Evolutionary conservation across 148 eudicot species (phyloP).

Genomic region (Rhododendron henanense): DNA sequence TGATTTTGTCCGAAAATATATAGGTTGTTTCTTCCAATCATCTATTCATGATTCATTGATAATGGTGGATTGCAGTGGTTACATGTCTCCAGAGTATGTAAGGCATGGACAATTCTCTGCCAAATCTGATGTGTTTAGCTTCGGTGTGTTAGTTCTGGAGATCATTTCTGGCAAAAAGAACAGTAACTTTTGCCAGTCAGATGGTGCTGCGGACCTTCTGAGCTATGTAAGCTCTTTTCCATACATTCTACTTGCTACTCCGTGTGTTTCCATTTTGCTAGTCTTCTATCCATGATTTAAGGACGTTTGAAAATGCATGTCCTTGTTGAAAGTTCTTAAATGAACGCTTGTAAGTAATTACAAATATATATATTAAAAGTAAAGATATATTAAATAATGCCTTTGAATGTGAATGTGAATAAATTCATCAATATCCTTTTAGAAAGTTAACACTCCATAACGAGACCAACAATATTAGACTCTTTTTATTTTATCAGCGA

Average conservation of each 20-base stretch:
- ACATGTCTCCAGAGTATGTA: slow-evolving; percentile 28
- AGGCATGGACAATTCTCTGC: slow-evolving; percentile 41
- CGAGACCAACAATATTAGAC: neutral
- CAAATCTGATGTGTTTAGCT: slow-evolving; percentile 56
- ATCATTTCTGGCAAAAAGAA: slow-evolving; percentile 27
- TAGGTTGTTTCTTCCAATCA: neutral
- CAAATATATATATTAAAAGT: neutral
- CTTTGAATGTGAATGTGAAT: neutral
- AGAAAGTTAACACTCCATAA: neutral
- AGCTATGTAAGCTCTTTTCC: slow-evolving; percentile 26
- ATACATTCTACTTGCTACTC: neutral
- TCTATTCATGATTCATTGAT: neutral
- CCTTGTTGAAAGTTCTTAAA: neutral
- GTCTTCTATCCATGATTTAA: neutral
- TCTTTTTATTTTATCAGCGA: too few relatives aligned
- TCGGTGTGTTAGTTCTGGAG: slow-evolving; percentile 47
- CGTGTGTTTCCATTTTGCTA: neutral
- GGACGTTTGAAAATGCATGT: neutral
- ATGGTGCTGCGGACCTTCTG: slow-evolving; percentile 4
- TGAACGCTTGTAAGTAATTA: neutral
- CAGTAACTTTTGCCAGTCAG: slow-evolving; percentile 13
- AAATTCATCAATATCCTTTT: neutral
- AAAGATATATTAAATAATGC: neutral
- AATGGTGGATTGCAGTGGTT: slow-evolving; percentile 23
- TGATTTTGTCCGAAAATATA: neutral